Conservation (phyloP, 2,329 filamentous ascomycete genomes). For the Hymenotorrendiella dingleyae region DNA sequence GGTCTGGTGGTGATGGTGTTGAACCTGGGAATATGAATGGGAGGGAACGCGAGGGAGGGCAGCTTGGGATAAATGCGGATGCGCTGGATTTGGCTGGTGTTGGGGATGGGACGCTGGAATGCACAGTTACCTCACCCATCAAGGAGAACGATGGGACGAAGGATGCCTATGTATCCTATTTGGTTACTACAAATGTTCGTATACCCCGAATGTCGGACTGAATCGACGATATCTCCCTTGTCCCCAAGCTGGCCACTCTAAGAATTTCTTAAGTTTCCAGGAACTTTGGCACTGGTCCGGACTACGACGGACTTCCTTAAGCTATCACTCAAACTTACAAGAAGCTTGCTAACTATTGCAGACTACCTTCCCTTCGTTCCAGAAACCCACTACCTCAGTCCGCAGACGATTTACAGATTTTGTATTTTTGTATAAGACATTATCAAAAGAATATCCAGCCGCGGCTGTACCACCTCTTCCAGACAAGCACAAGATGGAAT, state of each 20-base stretch:
- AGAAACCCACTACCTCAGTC: slow-evolving; percentile 70
- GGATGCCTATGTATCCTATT: slow-evolving; percentile 92
- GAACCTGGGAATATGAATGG: slow-evolving; percentile 16
- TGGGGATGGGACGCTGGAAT: slow-evolving; percentile 73
- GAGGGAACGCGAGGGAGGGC: slow-evolving; percentile 21
- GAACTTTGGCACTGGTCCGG: too few species aligned
- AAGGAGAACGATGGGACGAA: slow-evolving; percentile 97
- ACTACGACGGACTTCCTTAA: too few species aligned
- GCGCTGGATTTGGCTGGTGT: slow-evolving; percentile 53
- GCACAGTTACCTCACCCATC: slow-evolving; percentile 73
- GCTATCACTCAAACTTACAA: background rate
- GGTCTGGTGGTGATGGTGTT: slow-evolving; percentile 29
- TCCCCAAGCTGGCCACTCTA: too few species aligned
- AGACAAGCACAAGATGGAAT: slow-evolving; percentile 99
- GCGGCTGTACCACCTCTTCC: slow-evolving; percentile 90
- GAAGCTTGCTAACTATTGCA: slow-evolving; percentile 34
- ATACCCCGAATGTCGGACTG: background rate
- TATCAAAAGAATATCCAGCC: slow-evolving; percentile 81
- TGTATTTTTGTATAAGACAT: slow-evolving; percentile 88
- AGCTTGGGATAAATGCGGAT: slow-evolving; percentile 32
- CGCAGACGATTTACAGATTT: slow-evolving; percentile 97
- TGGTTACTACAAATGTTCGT: slow-evolving; percentile 81
- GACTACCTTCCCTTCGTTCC: slow-evolving; percentile 93
- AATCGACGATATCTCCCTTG: too few species aligned
- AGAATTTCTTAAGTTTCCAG: too few species aligned